A percentile compares a stretch with the other conserved stretches of the same genome.
These are phyloP conservation scores for Dalbergia cultrata DNA, from an alignment of 306 rosid species.

Conservation along the genomic window DNA sequence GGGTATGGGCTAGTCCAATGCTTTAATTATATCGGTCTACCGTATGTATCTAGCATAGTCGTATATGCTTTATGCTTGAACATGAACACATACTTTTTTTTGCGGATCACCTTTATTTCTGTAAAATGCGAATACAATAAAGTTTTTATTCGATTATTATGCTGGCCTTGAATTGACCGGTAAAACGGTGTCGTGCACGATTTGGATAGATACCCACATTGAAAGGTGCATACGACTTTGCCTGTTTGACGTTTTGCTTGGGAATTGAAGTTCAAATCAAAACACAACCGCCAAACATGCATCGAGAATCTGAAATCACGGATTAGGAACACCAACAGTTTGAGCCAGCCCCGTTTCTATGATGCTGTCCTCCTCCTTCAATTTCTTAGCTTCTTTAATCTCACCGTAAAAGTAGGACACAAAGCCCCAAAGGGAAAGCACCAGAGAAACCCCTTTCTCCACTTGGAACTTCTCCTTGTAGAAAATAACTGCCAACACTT, in stretches of 20 bases:
- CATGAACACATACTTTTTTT: too few relatives aligned
- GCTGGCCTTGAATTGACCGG: not conserved
- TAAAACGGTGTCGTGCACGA: not conserved
- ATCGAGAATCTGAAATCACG: too few relatives aligned
- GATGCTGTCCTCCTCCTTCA: not conserved
- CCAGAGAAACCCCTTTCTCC: constrained; percentile 69
- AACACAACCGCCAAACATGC: too few relatives aligned
- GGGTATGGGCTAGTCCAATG: too few relatives aligned
- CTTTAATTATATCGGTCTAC: too few relatives aligned
- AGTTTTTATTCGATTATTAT: not conserved
- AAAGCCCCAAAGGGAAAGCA: constrained; percentile 77
- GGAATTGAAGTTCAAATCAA: too few relatives aligned
- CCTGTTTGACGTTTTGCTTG: too few relatives aligned
- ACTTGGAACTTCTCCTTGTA: constrained; percentile 67
- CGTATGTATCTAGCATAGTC: too few relatives aligned
- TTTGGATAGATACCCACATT: not conserved
- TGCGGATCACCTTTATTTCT: not conserved
- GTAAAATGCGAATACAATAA: not conserved
- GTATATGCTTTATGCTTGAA: too few relatives aligned
- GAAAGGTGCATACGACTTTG: too few relatives aligned
- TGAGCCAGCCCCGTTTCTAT: constrained; percentile 26
- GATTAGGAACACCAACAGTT: not conserved
- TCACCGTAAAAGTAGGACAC: constrained; percentile 81
- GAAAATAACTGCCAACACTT: constrained; percentile 70
- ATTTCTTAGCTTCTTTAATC: constrained; percentile 50